A percentile compares a stretch with the other conserved stretches of the same genome.
Evolutionary conservation across 2,329 filamentous ascomycete genomes (phyloP).

Genomic region (Karstenula rhodostoma): DNA sequence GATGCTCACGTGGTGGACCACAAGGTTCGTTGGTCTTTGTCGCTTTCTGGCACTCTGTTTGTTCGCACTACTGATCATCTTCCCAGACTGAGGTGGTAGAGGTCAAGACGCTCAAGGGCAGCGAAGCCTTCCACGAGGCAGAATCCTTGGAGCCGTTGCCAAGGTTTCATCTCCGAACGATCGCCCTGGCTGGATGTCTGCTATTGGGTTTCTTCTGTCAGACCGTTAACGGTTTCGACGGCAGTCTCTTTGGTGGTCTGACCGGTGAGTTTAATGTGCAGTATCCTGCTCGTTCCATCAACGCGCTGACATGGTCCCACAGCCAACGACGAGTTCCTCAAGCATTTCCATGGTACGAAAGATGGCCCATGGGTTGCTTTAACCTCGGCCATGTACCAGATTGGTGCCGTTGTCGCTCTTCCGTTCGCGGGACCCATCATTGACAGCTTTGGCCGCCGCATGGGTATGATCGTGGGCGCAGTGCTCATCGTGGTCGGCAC

Average conservation of each 20-base stretch:
- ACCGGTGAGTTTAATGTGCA: conserved; percentile 12
- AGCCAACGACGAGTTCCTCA: conserved; percentile 56
- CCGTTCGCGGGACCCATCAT: conserved; percentile 57
- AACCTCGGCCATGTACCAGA: conserved; percentile 58
- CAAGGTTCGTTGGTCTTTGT: too few species aligned
- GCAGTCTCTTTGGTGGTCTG: conserved; percentile 63
- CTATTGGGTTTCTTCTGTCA: conserved; percentile 54
- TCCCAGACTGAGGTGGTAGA: conserved; percentile 31
- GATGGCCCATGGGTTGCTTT: conserved; percentile 56
- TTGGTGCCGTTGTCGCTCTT: conserved; percentile 55
- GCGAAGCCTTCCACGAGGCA: conserved; percentile 64
- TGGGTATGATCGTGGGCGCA: conserved; percentile 63
- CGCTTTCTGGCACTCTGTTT: too few species aligned
- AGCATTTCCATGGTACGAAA: conserved; percentile 53
- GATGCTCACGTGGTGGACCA: too few species aligned
- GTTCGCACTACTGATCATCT: too few species aligned
- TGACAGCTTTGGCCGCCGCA: conserved; percentile 53
- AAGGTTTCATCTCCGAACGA: conserved; percentile 23
- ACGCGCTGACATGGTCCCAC: conserved; percentile 21
- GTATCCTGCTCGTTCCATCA: conserved; percentile 8
- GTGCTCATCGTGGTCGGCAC: conserved; percentile 59
- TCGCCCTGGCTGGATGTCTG: conserved; percentile 34
- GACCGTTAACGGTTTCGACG: conserved; percentile 67
- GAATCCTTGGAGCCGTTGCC: conserved; percentile 61
- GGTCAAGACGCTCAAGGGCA: conserved; percentile 59